Base-by-base conservation (phyloP, 257 asterid genomes). In the Perilla frutescens region DNA sequence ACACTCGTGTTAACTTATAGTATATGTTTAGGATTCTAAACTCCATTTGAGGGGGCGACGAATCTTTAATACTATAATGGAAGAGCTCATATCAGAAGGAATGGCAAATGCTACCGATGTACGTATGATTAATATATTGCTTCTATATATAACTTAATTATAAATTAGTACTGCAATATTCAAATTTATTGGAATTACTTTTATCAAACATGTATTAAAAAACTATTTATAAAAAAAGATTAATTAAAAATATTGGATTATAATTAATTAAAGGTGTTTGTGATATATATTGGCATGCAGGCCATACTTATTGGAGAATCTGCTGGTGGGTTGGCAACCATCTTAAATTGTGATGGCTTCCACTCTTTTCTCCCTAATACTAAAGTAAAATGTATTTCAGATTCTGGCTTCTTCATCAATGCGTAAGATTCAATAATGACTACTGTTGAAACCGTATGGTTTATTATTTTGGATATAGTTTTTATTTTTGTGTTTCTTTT, bases 291-390 rank as follows among this genome's bases (percentile, higher is more conserved):
- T 9, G 32, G 26, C 1, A 20, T 20, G 10, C 13, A 85, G 90
- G 83, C 76, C 11, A 63, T 85, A 63, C 76, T 85, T 0, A 7
- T 57, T 1, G 90, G 90, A 13, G 48, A 43, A 7, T 85, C 90
- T 1, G 90, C 86, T 2, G 90, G 90, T 9, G 86, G 84, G 13
- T 73, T 83, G 56, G 83, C 85, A 2, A 65, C 88, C 0, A 81
- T 86, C 1, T 11, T 83, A 37, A 70, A 83, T 34, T 86, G 88
- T 61, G 90, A 86, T 45, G 45, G 65, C 0, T 83, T 86, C 36
- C 61, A 78, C 4, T 62, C 72, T 29, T 71, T 65, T 3, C 6
- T 86, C 1, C 82, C 82, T 1, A 6, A 26, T 3, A 74, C 64
- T 8, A 55, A 36, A 9, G 85, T 81, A 0, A 86, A 86, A 32